Conservation (phyloP, 495 filamentous ascomycete genomes). For the Alectoria sarmentosa region DNA sequence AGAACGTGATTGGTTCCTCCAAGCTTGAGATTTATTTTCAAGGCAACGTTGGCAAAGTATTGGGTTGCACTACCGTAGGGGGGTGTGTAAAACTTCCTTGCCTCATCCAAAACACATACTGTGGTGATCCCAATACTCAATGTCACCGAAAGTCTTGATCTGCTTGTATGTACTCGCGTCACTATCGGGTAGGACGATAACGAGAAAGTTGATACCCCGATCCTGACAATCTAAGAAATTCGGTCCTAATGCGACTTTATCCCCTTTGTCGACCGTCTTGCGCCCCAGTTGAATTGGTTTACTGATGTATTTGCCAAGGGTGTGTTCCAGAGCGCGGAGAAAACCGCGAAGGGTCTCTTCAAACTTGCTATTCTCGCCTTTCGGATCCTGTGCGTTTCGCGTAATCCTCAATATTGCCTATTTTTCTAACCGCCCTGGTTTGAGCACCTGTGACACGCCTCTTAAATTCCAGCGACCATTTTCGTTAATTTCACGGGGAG, state of each 20-base stretch:
- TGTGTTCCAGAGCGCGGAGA: not conserved
- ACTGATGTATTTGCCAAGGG: not conserved
- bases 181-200: not conserved
- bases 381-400: not conserved
- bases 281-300: not conserved
- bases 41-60: not conserved
- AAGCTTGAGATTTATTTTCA: not conserved
- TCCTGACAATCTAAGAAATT: not conserved
- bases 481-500: not conserved
- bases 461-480: not conserved
- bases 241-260: not conserved
- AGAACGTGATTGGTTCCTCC: not conserved
- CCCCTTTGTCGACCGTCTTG: not conserved
- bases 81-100: not conserved
- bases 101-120: not conserved
- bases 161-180: not conserved
- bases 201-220: not conserved
- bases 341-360: not conserved
- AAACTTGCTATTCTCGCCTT: not conserved
- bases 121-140: not conserved
- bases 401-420: not conserved
- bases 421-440: not conserved
- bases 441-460: not conserved
- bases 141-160: not conserved
- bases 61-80: too few relatives aligned